Conservation (phyloP, 2,329 filamentous ascomycete species). For the Aureobasidium uvarum region DNA sequence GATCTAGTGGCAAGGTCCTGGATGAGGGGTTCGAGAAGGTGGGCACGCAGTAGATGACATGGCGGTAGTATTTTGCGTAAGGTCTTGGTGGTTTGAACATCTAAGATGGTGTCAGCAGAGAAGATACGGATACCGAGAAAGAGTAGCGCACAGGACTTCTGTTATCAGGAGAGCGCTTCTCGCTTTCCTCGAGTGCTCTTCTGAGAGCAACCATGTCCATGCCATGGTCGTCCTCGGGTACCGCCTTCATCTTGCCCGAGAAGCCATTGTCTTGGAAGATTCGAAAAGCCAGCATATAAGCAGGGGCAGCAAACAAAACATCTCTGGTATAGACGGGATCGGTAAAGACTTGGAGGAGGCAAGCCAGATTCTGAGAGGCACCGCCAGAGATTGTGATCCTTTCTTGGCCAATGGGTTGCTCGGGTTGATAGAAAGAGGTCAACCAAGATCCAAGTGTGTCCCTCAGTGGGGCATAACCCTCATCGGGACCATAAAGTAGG, state of each 20-base stretch:
- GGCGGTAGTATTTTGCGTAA: constrained; percentile 75
- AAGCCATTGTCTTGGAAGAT: constrained; percentile 84
- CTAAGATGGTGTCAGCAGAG: constrained; percentile 34
- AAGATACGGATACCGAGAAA: neutral
- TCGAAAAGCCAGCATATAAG: constrained; percentile 80
- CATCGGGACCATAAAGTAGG: constrained; percentile 77
- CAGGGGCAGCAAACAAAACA: constrained; percentile 78
- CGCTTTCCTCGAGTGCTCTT: constrained; percentile 51
- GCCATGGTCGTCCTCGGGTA: constrained; percentile 76
- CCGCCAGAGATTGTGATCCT: constrained; percentile 81
- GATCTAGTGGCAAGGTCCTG: constrained; percentile 70
- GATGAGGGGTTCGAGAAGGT: constrained; percentile 88
- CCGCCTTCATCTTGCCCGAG: constrained; percentile 59
- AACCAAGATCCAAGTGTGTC: constrained; percentile 70
- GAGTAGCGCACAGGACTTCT: constrained; percentile 12
- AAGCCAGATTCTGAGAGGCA: constrained; percentile 78
- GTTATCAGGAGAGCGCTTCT: constrained; percentile 40
- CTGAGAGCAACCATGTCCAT: constrained; percentile 65
- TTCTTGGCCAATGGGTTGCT: constrained; percentile 48
- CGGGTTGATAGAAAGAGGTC: constrained; percentile 56
- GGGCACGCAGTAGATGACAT: constrained; percentile 85
- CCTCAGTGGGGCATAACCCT: constrained; percentile 69
- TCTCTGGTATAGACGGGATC: constrained; percentile 72
- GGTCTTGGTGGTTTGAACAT: constrained; percentile 58
- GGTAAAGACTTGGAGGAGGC: constrained; percentile 73